Base-by-base conservation (phyloP, 1,284 basidiomycete genomes). In the Grifola frondosa region DNA sequence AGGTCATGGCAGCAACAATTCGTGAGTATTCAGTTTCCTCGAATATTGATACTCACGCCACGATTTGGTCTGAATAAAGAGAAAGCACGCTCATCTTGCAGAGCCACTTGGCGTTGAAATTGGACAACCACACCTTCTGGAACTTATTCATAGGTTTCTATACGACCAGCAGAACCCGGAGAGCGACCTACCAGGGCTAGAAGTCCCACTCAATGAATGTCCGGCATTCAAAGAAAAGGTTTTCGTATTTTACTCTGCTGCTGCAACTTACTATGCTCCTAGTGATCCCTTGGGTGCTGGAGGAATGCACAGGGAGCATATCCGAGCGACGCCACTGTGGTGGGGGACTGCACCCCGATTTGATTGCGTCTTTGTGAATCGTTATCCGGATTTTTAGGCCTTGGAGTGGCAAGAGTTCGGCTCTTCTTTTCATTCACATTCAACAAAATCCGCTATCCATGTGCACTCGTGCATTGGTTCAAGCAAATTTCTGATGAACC, bases 271-370 rank as follows among this genome's bases (percentile, higher is more conserved):
- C 29, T 54, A 54, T 36, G 59, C 62, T 5, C 60, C 58, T 6
- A 62, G 58, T 40, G 60, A 62, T n/a, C 41, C 30, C 3, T 56
- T 43, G 24, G 56, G 59, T 0, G 9, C 42, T 3, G 35, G 40
- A 10, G 54, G 61, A 1, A 59, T 63, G 61, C 42, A 38, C 9
- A 43, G 35, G 2, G 51, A 63, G 33, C 30, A 24, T 19, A 58
- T 63, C 8, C 48, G 49, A 8, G 31, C 50, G 1, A 32, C 30
- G 1, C 45, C 40, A 0, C 38, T 33, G 1, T 63, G 60, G 60
- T 16, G 49, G 5, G 26, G 36, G 15, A 44, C 36, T 5, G 19
- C 41, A 6, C 17, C 36, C 2, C 46, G 51, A 0, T 31, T 20
- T 7, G 53, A 56, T 32, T 55, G 50, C 34, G 37, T 48, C 7